These are phyloP conservation scores for Ramichloridium luteum DNA, from an alignment of 2,329 filamentous ascomycete species.

Conservation along the genomic window DNA sequence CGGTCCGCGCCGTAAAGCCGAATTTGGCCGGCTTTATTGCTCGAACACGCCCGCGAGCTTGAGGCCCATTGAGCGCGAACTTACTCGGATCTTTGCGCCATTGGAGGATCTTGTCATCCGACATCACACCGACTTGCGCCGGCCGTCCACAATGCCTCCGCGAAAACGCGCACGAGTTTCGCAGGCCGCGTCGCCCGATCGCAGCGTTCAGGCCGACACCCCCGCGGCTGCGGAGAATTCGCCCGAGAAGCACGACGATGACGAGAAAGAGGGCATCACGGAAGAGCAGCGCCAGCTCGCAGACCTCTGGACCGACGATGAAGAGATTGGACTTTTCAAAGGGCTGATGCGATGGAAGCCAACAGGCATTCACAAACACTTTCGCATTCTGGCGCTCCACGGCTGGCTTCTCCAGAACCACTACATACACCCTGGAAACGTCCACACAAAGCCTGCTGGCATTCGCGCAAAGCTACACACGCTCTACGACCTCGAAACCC, in stretches of 20 bases:
- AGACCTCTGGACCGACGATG: conserved; percentile 88
- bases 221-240: conserved; percentile 21
- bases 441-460: conserved; percentile 74
- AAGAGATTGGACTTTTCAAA: conserved; percentile 85
- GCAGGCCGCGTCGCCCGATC: conserved; percentile 44
- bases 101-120: too few relatives aligned
- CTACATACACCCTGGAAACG: conserved; percentile 23
- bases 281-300: conserved; percentile 1
- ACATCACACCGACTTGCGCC: too few relatives aligned
- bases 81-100: too few relatives aligned
- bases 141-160: conserved; percentile 56
- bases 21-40: too few relatives aligned
- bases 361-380: conserved; percentile 91
- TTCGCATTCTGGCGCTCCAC: conserved; percentile 71
- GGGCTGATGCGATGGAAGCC: conserved; percentile 91
- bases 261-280: not conserved
- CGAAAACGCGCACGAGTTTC: conserved; percentile 52
- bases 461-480: conserved; percentile 82
- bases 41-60: too few relatives aligned
- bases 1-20: too few relatives aligned
- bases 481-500: conserved; percentile 72
- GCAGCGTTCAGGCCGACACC: conserved; percentile 31
- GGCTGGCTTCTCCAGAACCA: conserved; percentile 22
- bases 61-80: too few relatives aligned
- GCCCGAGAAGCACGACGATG: conserved; percentile 31